Percentiles rank a stretch among this genome's conserved stretches.
These are phyloP conservation scores for Maudiozyma humilis DNA, from an alignment of 1,139 yeast species.

Conservation along the genomic window DNA sequence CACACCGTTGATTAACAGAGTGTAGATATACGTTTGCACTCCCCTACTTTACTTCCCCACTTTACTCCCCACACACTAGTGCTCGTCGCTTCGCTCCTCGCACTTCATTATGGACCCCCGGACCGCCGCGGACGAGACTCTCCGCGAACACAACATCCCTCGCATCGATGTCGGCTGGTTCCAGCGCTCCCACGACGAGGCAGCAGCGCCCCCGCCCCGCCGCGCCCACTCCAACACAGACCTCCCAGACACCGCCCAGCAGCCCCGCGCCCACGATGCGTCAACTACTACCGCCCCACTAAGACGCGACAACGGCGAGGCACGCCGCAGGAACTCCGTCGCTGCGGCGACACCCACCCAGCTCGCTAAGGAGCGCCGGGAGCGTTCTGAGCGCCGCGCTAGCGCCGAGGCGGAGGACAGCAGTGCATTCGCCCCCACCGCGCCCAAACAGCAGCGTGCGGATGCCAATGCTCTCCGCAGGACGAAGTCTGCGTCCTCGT, in stretches of 20 bases:
- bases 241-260: neutral
- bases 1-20: too few relatives aligned
- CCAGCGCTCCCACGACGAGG: slow-evolving; percentile 9
- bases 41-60: neutral
- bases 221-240: neutral
- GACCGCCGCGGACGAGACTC: slow-evolving; percentile 11
- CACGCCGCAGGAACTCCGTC: neutral
- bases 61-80: neutral
- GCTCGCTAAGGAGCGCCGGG: neutral
- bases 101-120: slow-evolving; percentile 2
- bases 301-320: neutral
- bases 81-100: too few relatives aligned
- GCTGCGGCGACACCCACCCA: neutral
- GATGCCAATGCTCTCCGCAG: slow-evolving; percentile 14
- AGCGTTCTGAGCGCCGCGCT: too few relatives aligned
- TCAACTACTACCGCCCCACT: neutral
- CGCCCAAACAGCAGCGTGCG: neutral
- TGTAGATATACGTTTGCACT: too few relatives aligned
- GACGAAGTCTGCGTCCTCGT: slow-evolving; percentile 29
- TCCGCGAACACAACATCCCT: slow-evolving; percentile 15
- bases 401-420: neutral
- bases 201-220: neutral
- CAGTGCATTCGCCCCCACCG: slow-evolving; percentile 1
- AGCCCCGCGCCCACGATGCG: neutral
- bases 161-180: slow-evolving; percentile 17